A percentile compares a stretch with the other conserved stretches of the same genome.
phyloP scores from a whole-genome alignment of 768 basidiomycete species.

The Harrya chromipes region DNA sequence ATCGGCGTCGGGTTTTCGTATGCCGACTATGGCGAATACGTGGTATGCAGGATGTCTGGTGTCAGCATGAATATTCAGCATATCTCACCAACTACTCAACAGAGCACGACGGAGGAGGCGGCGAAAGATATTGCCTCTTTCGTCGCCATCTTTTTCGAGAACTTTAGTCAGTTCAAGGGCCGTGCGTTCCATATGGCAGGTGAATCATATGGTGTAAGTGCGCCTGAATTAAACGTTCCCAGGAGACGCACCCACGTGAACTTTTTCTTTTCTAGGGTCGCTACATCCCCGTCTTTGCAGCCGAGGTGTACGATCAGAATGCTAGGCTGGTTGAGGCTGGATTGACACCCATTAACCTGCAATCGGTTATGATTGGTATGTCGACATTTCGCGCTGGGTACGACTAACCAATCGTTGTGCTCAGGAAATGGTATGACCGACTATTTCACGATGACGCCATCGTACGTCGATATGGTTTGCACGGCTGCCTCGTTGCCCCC shows the following conservation, averaged over 20 bases:
- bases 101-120: conserved; percentile 66
- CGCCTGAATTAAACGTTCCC: neutral
- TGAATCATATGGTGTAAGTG: conserved; percentile 50
- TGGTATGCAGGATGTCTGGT: conserved; percentile 27
- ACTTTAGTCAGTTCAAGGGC: conserved; percentile 69
- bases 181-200: conserved; percentile 60
- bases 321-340: conserved; percentile 39
- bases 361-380: conserved; percentile 48
- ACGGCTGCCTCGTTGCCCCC: conserved; percentile 48
- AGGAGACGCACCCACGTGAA: neutral
- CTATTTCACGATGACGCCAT: conserved; percentile 34
- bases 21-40: conserved; percentile 40
- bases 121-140: conserved; percentile 71
- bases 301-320: conserved; percentile 50
- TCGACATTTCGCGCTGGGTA: neutral
- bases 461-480: conserved; percentile 56
- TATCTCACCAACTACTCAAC: neutral
- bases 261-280: conserved; percentile 38
- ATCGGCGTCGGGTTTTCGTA: conserved; percentile 47
- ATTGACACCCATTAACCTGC: conserved; percentile 47
- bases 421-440: conserved; percentile 47
- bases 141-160: conserved; percentile 69
- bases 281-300: conserved; percentile 50
- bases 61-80: neutral
- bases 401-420: neutral